Conservation (phyloP, 306 rosid genomes). For the Crotalaria pallida region DNA sequence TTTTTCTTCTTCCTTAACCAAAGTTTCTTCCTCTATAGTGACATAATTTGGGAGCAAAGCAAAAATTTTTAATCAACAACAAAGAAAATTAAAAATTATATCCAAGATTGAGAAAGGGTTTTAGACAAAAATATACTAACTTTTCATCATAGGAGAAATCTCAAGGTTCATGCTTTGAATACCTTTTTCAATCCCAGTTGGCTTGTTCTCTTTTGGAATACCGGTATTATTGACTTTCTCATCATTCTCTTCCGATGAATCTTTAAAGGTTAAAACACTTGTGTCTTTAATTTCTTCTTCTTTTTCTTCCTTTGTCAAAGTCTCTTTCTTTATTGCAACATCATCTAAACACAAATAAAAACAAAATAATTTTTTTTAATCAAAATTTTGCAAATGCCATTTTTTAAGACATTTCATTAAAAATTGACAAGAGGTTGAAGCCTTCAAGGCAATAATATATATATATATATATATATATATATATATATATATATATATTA, state of each 20-base stretch:
- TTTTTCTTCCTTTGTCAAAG: slow-evolving; percentile 17
- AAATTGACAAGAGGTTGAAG: neutral
- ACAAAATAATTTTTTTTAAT: neutral
- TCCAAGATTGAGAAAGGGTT: too few relatives aligned
- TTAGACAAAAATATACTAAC: too few relatives aligned
- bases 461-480: too few relatives aligned
- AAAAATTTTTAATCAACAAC: too few relatives aligned
- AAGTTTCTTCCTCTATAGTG: too few relatives aligned
- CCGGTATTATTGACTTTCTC: slow-evolving; percentile 13
- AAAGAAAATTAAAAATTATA: too few relatives aligned
- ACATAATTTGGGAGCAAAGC: too few relatives aligned
- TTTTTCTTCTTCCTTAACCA: too few relatives aligned
- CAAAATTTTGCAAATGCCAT: too few relatives aligned
- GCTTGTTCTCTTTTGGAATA: too few relatives aligned
- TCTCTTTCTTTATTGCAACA: slow-evolving; percentile 21
- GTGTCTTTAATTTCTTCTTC: slow-evolving; percentile 7
- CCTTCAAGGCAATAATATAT: neutral
- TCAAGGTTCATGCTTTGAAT: neutral
- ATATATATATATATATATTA: too few relatives aligned
- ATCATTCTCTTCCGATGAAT: slow-evolving; percentile 15
- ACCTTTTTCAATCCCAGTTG: too few relatives aligned
- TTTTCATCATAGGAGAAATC: neutral
- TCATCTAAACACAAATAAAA: slow-evolving; percentile 21
- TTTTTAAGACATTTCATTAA: neutral
- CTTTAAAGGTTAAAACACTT: slow-evolving; percentile 14